These are phyloP conservation scores for Neofusicoccum laricinum DNA, from an alignment of 2,329 filamentous ascomycete genomes.

Conservation along the genomic window DNA sequence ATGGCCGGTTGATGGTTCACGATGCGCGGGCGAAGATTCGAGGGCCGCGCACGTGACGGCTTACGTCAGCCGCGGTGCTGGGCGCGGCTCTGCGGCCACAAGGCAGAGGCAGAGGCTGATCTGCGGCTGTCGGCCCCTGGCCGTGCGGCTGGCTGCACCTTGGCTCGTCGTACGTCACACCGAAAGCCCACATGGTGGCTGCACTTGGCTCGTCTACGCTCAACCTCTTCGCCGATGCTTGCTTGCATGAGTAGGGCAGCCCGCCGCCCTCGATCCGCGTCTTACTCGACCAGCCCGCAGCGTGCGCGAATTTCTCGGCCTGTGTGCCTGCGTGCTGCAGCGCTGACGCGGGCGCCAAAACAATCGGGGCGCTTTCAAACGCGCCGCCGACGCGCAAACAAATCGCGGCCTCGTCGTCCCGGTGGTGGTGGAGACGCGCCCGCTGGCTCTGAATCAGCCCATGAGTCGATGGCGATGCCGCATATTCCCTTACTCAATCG, in stretches of 20 bases:
- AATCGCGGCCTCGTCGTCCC: neutral
- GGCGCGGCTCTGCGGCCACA: neutral
- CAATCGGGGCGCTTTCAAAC: conserved; percentile 8
- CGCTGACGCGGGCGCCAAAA: neutral
- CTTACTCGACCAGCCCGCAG: no score
- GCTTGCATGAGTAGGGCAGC: neutral
- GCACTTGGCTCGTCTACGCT: neutral
- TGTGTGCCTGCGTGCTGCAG: neutral
- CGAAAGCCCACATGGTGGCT: neutral
- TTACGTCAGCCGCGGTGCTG: neutral
- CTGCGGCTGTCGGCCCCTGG: neutral
- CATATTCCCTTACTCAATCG: neutral
- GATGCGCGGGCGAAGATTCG: conserved; percentile 1
- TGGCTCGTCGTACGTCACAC: conserved; percentile 7
- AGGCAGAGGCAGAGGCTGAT: neutral
- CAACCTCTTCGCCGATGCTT: conserved; percentile 1
- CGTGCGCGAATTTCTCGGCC: neutral
- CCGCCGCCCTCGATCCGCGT: no score
- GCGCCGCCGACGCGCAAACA: neutral
- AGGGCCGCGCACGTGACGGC: neutral
- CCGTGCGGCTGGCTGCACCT: conserved; percentile 1
- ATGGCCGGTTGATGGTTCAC: neutral
- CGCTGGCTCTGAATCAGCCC: neutral
- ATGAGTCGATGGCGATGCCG: neutral
- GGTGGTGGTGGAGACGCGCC: neutral